phyloP scores from a whole-genome alignment of 768 basidiomycete genomes.

The Udeniomyces megalosporus region DNA sequence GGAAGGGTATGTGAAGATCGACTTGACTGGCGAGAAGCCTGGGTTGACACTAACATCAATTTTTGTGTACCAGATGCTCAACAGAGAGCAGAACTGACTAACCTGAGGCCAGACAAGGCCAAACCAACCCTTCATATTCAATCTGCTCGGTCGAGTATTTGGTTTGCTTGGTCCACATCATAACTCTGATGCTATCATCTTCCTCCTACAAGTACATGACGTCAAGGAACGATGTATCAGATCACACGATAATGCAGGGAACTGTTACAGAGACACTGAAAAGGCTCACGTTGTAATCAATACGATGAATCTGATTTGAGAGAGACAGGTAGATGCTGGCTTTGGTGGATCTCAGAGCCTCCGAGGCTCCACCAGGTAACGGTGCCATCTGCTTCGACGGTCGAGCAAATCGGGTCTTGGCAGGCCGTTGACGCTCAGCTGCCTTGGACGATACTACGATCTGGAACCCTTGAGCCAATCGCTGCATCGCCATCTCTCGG shows the following conservation, averaged over 20 bases:
- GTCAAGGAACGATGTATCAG: no score
- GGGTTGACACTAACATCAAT: no score
- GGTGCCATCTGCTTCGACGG: background rate
- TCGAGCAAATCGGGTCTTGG: background rate
- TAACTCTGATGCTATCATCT: constrained; percentile 76
- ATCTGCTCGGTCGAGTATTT: constrained; percentile 40
- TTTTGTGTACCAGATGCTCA: no score
- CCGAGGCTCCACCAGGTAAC: constrained; percentile 14
- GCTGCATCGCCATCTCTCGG: background rate
- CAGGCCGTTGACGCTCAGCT: background rate
- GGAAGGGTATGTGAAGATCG: constrained; percentile 38
- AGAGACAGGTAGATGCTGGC: constrained; percentile 11
- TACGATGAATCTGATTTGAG: constrained; percentile 72
- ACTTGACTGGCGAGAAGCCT: constrained; percentile 64
- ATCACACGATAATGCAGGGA: no score
- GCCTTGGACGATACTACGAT: constrained; percentile 1
- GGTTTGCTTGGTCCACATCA: constrained; percentile 57
- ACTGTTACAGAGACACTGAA: constrained; percentile 27
- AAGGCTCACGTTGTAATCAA: constrained; percentile 45
- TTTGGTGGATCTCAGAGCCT: constrained; percentile 3
- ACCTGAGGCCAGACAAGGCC: constrained; percentile 65
- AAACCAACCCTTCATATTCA: constrained; percentile 75
- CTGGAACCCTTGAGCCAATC: constrained; percentile 16
- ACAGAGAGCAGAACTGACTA: no score
- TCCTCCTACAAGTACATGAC: no score